A percentile compares a stretch with the other conserved stretches of the same genome.
Conservation (phyloP, 139 green algal species). For the Trebouxia sp. region DNA sequence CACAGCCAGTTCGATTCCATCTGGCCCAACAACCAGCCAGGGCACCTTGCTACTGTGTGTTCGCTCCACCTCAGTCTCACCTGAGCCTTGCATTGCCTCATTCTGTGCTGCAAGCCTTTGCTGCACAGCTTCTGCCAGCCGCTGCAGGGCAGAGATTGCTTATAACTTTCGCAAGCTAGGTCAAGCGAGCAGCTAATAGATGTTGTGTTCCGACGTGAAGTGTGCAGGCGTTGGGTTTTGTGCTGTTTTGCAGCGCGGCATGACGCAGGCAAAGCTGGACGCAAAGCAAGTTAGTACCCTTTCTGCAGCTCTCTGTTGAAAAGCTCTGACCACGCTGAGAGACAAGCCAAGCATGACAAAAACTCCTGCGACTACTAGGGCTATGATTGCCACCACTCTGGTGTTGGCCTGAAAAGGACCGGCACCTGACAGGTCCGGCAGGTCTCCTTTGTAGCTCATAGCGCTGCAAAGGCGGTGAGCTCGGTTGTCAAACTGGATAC, state of each 20-base stretch:
- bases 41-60: not conserved
- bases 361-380: not conserved
- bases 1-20: not conserved
- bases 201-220: no score
- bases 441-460: no score
- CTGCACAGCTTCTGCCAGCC: not conserved
- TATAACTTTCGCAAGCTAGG: not conserved
- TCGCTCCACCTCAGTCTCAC: not conserved
- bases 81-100: not conserved
- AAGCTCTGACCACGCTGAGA: constrained; percentile 1
- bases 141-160: not conserved
- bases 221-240: no score
- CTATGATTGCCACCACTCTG: not conserved
- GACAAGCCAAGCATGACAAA: not conserved
- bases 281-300: not conserved
- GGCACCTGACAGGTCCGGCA: not conserved
- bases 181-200: not conserved
- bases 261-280: not conserved
- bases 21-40: constrained; percentile 1
- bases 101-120: not conserved
- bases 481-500: no score
- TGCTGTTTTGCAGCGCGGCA: no score
- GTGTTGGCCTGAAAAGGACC: not conserved
- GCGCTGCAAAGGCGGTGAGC: no score
- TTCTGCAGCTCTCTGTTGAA: constrained; percentile 18